A percentile compares a stretch with the other conserved stretches of the same genome.
Evolutionary conservation across 306 rosid species (phyloP).

Genomic region (Pyrus communis): DNA sequence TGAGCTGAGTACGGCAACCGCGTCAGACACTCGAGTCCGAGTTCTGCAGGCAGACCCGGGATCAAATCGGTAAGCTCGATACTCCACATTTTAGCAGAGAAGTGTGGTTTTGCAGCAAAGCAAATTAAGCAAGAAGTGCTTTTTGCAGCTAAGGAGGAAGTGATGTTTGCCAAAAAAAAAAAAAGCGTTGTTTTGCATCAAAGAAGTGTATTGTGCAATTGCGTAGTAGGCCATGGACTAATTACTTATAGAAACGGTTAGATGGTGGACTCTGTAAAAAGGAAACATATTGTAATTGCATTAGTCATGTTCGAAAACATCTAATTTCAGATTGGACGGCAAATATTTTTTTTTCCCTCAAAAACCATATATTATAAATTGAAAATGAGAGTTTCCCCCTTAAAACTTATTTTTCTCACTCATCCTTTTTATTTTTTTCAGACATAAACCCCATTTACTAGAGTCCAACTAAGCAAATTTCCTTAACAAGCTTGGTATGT

Average conservation of each 20-base stretch:
- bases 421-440: no score
- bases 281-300: not conserved
- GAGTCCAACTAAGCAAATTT: no score
- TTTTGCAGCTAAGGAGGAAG: not conserved
- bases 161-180: not conserved
- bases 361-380: not conserved
- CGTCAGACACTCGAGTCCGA: slow-evolving; percentile 45
- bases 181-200: not conserved
- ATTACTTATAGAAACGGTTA: not conserved
- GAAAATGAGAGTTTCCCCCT: no score
- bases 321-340: not conserved
- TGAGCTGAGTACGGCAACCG: slow-evolving; percentile 32
- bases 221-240: not conserved
- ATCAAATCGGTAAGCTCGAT: slow-evolving; percentile 17
- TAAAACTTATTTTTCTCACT: no score
- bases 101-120: not conserved
- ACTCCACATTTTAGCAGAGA: not conserved
- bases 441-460: no score
- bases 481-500: no score
- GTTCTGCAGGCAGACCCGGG: slow-evolving; percentile 42
- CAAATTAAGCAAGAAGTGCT: not conserved
- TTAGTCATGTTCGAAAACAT: not conserved
- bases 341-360: not conserved
- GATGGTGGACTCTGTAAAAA: not conserved
- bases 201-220: not conserved